phyloP scores from a whole-genome alignment of 192 early-diverging fungal species.

The Backusella australiensis region DNA sequence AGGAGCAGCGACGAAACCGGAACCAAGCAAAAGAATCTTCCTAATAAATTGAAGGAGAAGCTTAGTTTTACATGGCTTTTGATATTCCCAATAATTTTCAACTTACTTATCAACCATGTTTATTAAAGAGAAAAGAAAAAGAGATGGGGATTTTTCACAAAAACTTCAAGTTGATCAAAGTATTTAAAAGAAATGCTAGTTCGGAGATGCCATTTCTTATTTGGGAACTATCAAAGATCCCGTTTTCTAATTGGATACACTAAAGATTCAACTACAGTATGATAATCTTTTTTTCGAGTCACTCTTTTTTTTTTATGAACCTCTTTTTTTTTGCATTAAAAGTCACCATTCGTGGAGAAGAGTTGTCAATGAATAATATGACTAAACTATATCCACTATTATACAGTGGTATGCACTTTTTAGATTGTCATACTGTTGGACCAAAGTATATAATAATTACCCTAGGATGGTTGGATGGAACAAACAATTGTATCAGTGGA shows the following conservation, averaged over 20 bases:
- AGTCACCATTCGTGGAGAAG: not conserved
- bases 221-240: slow-evolving; percentile 15
- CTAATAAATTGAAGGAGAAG: slow-evolving; percentile 28
- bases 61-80: not conserved
- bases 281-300: not conserved
- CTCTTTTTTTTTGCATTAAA: not conserved
- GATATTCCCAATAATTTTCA: not conserved
- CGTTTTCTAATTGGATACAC: not conserved
- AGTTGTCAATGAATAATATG: not conserved
- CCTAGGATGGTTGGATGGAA: no score
- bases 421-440: no score
- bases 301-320: not conserved
- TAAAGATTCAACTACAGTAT: not conserved
- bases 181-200: not conserved
- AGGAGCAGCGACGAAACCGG: slow-evolving; percentile 97
- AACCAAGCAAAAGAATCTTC: slow-evolving; percentile 93
- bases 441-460: no score
- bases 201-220: slow-evolving; percentile 8
- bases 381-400: not conserved
- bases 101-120: slow-evolving; percentile 19
- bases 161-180: not conserved
- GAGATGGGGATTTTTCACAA: not conserved
- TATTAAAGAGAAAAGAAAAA: not conserved
- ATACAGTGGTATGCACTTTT: not conserved
- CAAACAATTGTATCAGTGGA: no score